Evolutionary conservation across 2,329 filamentous ascomycete genomes (phyloP).

Genomic region (Bipolaris victoriae): DNA sequence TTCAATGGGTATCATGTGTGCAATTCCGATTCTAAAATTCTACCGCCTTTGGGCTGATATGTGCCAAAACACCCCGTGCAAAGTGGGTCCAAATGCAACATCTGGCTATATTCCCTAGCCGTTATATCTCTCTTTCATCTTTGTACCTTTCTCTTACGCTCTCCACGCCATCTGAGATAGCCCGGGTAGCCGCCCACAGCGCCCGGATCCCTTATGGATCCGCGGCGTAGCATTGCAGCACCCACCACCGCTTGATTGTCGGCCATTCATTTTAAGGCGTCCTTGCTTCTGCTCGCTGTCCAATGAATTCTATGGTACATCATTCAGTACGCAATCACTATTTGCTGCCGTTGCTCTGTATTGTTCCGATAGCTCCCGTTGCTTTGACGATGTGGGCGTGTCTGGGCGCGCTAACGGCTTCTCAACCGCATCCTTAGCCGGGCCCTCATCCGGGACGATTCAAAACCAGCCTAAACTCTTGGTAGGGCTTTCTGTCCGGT

Average conservation of each 20-base stretch:
- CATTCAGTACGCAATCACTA: neutral
- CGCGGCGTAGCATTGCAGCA: slow-evolving; percentile 10
- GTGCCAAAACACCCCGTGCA: neutral
- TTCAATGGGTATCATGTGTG: slow-evolving; percentile 2
- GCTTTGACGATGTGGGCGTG: slow-evolving; percentile 2
- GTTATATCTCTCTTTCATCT: neutral
- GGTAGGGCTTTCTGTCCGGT: slow-evolving; percentile 2
- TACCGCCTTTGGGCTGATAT: neutral
- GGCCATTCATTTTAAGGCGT: slow-evolving; percentile 2
- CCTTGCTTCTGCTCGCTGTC: neutral
- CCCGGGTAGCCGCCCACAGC: slow-evolving; percentile 6
- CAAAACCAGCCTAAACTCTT: slow-evolving; percentile 2
- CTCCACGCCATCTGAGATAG: neutral
- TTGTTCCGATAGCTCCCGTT: slow-evolving; percentile 12
- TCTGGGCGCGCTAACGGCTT: slow-evolving; percentile 9
- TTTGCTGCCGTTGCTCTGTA: slow-evolving; percentile 4
- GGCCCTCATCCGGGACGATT: slow-evolving; percentile 4
- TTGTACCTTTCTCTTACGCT: neutral
- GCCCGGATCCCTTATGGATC: slow-evolving; percentile 2
- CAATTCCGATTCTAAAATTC: neutral
- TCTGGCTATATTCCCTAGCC: slow-evolving; percentile 3
- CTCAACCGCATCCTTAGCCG: neutral
- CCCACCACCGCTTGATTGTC: slow-evolving; percentile 4
- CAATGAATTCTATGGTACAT: slow-evolving; percentile 4
- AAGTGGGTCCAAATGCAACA: neutral